Conservation (phyloP, 1,284 basidiomycete genomes). For the Agroathelia rolfsii region DNA sequence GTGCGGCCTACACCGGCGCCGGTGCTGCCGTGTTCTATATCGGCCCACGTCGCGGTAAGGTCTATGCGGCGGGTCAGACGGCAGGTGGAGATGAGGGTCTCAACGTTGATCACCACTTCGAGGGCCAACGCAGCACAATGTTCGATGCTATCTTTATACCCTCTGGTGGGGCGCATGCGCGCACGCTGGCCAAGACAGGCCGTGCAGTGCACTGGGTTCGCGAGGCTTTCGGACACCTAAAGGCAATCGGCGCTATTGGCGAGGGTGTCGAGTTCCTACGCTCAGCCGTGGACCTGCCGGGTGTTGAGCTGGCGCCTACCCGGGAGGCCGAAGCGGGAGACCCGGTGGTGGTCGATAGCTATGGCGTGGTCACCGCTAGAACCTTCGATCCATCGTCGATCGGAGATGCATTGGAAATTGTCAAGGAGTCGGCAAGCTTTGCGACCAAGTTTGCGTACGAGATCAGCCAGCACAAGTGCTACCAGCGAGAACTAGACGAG, state of each 20-base stretch:
- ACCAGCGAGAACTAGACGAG: slow-evolving; percentile 48
- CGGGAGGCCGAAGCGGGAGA: slow-evolving; percentile 24
- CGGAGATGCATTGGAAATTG: slow-evolving; percentile 34
- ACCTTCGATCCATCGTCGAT: slow-evolving; percentile 29
- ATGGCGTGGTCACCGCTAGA: slow-evolving; percentile 52
- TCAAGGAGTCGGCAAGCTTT: slow-evolving; percentile 38
- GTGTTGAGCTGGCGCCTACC: slow-evolving; percentile 28
- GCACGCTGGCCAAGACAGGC: slow-evolving; percentile 42
- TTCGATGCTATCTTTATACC: slow-evolving; percentile 75
- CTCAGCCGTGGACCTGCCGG: slow-evolving; percentile 34
- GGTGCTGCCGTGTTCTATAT: slow-evolving; percentile 58
- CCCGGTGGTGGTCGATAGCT: slow-evolving; percentile 43
- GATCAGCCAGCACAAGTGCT: slow-evolving; percentile 56
- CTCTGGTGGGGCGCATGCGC: slow-evolving; percentile 46
- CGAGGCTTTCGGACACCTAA: slow-evolving; percentile 74
- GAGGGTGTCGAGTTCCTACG: slow-evolving; percentile 43
- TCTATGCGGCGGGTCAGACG: slow-evolving; percentile 33
- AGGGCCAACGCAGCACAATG: slow-evolving; percentile 68
- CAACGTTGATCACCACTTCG: slow-evolving; percentile 59
- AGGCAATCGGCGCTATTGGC: slow-evolving; percentile 67
- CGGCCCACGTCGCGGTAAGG: slow-evolving; percentile 53
- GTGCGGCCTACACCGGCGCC: slow-evolving; percentile 38
- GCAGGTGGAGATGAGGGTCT: slow-evolving; percentile 26
- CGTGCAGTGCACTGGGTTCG: slow-evolving; percentile 61
- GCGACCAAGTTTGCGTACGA: slow-evolving; percentile 48